Evolutionary conservation across 2,329 filamentous ascomycete species (phyloP), one percentile per base, ranked within the genome.

Genomic region (Gremmenia infestans): DNA sequence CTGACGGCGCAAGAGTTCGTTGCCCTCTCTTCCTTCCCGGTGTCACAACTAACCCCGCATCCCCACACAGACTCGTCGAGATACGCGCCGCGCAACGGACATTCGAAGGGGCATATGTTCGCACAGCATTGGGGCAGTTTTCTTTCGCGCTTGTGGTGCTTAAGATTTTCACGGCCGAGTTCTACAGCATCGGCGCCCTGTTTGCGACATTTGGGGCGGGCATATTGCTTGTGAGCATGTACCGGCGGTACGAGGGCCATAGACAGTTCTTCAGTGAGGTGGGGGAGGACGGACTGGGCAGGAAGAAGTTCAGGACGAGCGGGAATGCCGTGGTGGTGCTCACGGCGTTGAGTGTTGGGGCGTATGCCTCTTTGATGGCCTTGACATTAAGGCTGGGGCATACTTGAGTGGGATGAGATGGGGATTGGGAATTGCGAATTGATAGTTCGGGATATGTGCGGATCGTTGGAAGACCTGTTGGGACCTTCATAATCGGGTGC

Each of bases 81-180:
- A 88, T 97, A 63, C 89, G 94, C 61, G 94, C 94, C 12, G 90
- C 93, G 11, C 94, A 99, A 71, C 85, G 94, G 53, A 99, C 94
- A 2, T 99, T 97, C 67, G 94, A 99, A 73, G 94, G 94, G 22
- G 94, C 94, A 22, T 99, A 97, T 73, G 88, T 97, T 68, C 89
- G 94, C 59, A 99, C 94, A 0, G 92, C 93, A 2, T 83, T 99
- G 19, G 90, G 89, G 3, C 92, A 97, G 69, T 97, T 97, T 76
- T 93, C 89, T 55, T 97, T 99, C 72, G 87, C 93, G 19, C 85
- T 99, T 50, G 86, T 99, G 60, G 89, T 99, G 52, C 83, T 96
- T 64, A 96, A 95, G 76, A 95, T 99, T 72, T 97, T 99, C 76
- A 97, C 91, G 8, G 82, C 86, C 52, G 94, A 97, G 70, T 97